Conservation (phyloP, 257 asterid species). For the Echium plantagineum region DNA sequence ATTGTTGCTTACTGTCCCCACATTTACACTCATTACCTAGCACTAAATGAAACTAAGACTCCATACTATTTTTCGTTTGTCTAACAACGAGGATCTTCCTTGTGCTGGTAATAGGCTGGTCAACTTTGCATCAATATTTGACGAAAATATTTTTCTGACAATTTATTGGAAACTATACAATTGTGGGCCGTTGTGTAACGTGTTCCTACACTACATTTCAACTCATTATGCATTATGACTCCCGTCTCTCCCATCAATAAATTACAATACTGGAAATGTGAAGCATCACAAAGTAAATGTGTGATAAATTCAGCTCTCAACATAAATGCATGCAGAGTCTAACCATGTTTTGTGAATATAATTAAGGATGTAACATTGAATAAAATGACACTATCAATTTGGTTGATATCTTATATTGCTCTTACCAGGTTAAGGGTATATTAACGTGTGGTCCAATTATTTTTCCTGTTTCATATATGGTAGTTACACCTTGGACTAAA, state of each 20-base stretch:
- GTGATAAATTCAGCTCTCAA: not conserved
- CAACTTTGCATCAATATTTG: too few species aligned
- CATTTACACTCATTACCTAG: too few species aligned
- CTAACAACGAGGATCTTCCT: not conserved
- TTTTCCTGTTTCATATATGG: not conserved
- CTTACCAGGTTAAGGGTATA: not conserved
- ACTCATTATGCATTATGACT: too few species aligned
- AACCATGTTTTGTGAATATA: not conserved
- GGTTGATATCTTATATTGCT: too few species aligned
- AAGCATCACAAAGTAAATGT: too few species aligned
- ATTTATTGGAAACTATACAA: too few species aligned
- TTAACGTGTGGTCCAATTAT: not conserved
- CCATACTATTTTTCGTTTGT: not conserved
- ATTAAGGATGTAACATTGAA: not conserved
- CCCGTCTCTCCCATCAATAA: not conserved
- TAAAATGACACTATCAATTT: not conserved
- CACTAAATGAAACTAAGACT: too few species aligned
- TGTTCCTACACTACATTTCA: not conserved
- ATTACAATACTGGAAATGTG: too few species aligned
- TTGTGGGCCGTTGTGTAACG: not conserved
- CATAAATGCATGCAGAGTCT: not conserved
- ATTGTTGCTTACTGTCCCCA: not conserved
- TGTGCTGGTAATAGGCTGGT: too few species aligned
- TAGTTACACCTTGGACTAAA: not conserved
- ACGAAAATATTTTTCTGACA: too few species aligned